phyloP scores from a whole-genome alignment of 1,139 yeast genomes.

The Suhomyces kunorum region DNA sequence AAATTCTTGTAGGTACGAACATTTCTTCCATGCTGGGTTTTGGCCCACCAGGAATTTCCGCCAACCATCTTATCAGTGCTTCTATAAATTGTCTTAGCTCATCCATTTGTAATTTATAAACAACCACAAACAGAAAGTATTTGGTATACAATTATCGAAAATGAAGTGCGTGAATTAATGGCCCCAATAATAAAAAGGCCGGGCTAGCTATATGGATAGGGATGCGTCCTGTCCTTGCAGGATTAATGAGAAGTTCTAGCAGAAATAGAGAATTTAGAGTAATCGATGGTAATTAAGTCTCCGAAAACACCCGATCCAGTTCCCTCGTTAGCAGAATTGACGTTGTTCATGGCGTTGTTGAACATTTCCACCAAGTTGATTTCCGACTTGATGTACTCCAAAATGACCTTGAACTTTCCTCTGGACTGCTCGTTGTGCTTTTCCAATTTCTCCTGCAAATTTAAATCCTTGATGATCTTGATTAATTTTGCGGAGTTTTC shows the following conservation, averaged over 20 bases:
- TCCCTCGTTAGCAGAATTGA: conserved; percentile 16
- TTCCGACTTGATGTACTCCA: conserved; percentile 49
- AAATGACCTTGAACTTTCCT: conserved; percentile 50
- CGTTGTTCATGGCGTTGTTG: conserved; percentile 20
- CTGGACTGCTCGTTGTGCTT: conserved; percentile 60
- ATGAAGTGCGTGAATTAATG: conserved; percentile 2
- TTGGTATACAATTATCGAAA: not conserved
- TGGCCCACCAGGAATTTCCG: conserved; percentile 26
- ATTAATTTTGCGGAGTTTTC: conserved; percentile 32
- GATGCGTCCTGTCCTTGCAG: conserved; percentile 2
- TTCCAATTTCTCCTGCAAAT: conserved; percentile 48
- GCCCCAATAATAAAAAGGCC: not conserved
- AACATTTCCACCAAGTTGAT: conserved; percentile 30
- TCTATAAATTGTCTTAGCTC: conserved; percentile 14
- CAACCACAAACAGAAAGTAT: not conserved
- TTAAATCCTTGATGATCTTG: conserved; percentile 36
- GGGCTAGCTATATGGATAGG: not conserved
- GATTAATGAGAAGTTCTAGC: conserved; percentile 22
- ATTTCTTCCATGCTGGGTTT: conserved; percentile 13
- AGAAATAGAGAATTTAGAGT: conserved; percentile 44
- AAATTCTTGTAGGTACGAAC: conserved; percentile 19
- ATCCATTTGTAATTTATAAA: not conserved
- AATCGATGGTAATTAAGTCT: conserved; percentile 49
- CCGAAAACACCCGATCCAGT: conserved; percentile 28
- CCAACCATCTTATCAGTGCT: conserved; percentile 28